These are phyloP conservation scores for Exobasidium rhododendri DNA, from an alignment of 1,284 basidiomycete genomes.

Conservation along the genomic window DNA sequence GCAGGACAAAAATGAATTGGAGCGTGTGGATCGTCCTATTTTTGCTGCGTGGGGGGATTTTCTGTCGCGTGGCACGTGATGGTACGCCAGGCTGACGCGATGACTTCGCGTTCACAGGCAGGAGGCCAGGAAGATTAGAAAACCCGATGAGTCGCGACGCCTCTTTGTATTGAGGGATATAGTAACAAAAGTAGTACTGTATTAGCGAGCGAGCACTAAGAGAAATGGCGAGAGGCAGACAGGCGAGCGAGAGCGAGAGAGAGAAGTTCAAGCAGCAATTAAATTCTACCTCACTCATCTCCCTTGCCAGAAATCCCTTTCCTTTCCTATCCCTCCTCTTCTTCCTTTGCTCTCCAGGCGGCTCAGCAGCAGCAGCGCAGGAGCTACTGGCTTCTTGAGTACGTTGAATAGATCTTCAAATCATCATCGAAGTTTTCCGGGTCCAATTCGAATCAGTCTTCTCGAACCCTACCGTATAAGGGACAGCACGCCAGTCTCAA, in stretches of 20 bases:
- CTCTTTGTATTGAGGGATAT: background rate
- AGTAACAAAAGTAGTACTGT: background rate
- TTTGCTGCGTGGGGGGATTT: no score
- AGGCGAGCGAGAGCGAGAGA: no score
- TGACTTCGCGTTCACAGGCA: background rate
- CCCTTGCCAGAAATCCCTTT: background rate
- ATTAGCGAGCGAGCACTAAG: background rate
- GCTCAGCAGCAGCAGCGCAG: no score
- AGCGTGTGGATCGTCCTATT: no score
- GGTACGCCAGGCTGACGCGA: background rate
- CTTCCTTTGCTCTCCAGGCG: background rate
- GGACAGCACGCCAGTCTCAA: no score
- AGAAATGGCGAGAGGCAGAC: no score
- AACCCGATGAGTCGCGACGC: background rate
- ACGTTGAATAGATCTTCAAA: no score
- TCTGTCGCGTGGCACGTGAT: background rate
- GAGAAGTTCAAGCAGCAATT: background rate
- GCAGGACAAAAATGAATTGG: no score
- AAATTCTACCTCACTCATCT: background rate
- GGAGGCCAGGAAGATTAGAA: background rate
- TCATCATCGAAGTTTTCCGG: no score
- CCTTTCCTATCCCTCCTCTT: background rate
- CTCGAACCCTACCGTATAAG: no score
- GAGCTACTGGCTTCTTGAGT: no score
- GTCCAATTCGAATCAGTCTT: no score